Evolutionary conservation across 371 early-diverging fungal species (phyloP).

Genomic region (Apophysomyces variabilis): DNA sequence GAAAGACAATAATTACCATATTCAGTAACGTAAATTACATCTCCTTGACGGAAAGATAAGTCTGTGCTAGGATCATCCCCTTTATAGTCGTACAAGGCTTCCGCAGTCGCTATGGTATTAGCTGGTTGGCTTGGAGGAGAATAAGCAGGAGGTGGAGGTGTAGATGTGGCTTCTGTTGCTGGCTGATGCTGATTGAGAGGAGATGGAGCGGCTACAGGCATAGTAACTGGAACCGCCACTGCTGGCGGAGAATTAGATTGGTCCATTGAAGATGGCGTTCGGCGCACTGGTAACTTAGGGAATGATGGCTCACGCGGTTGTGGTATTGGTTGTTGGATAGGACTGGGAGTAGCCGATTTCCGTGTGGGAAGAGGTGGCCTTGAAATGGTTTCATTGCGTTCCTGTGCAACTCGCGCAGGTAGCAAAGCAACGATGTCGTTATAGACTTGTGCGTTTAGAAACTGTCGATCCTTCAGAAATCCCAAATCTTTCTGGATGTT

Average conservation of each 20-base stretch:
- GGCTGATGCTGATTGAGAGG: slow-evolving; percentile 20
- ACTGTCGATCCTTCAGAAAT: slow-evolving; percentile 46
- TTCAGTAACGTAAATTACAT: slow-evolving; percentile 55
- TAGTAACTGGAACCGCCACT: background rate
- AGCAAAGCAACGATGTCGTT: slow-evolving; percentile 40
- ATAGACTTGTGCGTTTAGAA: slow-evolving; percentile 37
- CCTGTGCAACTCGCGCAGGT: slow-evolving; percentile 26
- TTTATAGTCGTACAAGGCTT: slow-evolving; percentile 52
- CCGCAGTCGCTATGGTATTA: slow-evolving; percentile 16
- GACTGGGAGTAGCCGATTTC: slow-evolving; percentile 30
- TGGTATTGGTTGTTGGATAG: slow-evolving; percentile 16
- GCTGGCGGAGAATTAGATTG: slow-evolving; percentile 20
- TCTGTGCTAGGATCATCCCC: slow-evolving; percentile 55
- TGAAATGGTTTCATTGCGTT: background rate
- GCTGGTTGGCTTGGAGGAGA: slow-evolving; percentile 19
- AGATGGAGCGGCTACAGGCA: slow-evolving; percentile 14
- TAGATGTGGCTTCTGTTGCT: slow-evolving; percentile 9
- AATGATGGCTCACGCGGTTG: slow-evolving; percentile 25
- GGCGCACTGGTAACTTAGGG: slow-evolving; percentile 45
- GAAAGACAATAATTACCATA: slow-evolving; percentile 36
- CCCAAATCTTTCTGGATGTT: slow-evolving; percentile 47
- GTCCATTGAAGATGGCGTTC: slow-evolving; percentile 21
- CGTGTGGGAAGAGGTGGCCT: slow-evolving; percentile 50
- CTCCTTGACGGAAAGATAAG: slow-evolving; percentile 54
- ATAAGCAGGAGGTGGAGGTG: slow-evolving; percentile 38